Percentiles rank a stretch among this genome's conserved stretches.
phyloP scores from a whole-genome alignment of 805 yeast species.

The Suhomyces xylopsoci region DNA sequence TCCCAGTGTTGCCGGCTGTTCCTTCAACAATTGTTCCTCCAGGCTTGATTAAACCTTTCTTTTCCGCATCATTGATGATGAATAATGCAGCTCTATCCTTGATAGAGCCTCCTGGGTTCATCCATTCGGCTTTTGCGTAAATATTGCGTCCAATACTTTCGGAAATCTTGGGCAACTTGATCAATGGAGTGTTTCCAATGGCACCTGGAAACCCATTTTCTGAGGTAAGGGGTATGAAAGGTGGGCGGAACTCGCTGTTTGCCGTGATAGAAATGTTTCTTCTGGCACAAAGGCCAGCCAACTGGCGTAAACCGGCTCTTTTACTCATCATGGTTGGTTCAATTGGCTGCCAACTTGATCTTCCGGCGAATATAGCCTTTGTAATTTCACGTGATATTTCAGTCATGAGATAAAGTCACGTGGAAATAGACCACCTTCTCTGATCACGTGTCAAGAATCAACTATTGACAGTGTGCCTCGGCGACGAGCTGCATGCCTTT shows the following conservation, averaged over 20 bases:
- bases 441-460: no score
- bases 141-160: conserved; percentile 65
- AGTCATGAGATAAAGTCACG: background rate
- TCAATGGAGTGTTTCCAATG: conserved; percentile 89
- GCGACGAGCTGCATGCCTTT: background rate
- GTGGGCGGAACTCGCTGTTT: conserved; percentile 21
- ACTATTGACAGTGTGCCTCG: background rate
- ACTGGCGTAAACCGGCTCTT: background rate
- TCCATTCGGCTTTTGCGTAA: conserved; percentile 87
- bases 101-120: conserved; percentile 93
- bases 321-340: background rate
- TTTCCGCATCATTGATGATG: conserved; percentile 76
- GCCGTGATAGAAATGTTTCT: conserved; percentile 9
- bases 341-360: background rate
- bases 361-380: background rate
- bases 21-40: conserved; percentile 92
- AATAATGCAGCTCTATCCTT: conserved; percentile 87
- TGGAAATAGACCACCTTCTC: no score
- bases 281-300: background rate
- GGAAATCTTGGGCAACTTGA: conserved; percentile 57
- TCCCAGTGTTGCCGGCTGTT: conserved; percentile 96
- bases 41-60: conserved; percentile 55
- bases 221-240: conserved; percentile 64
- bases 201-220: conserved; percentile 74
- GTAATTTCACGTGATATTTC: background rate